Evolutionary conservation across 441 rosid species (phyloP), one percentile per base, ranked within the genome.

Genomic region (Populus hybrid): DNA sequence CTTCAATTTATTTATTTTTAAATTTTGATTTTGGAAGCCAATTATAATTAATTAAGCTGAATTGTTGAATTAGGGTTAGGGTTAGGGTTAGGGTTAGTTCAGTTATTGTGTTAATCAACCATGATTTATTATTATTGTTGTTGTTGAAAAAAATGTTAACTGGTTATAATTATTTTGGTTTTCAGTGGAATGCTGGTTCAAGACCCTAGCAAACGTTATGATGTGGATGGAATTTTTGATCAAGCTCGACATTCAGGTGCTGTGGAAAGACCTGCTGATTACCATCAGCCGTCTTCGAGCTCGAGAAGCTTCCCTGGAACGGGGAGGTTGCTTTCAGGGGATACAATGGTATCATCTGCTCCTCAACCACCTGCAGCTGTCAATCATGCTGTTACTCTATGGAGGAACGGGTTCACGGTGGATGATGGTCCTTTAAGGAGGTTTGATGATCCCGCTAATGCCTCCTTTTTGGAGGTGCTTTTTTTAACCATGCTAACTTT

Each of bases 341-440:
- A 93, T 82, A 89, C 85, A 9, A 84, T 86, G 14, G 74, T 91
- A 18, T 68, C 71, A 5, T 18, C 94, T 68, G 88, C 90, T 76
- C 90, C 88, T 76, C 98, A 85, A 76, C 91, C 85, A 2, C 95
- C 97, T 82, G 94, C 91, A 84, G 80, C 88, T 78, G 87, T 96
- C 7, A 76, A 80, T 81, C 97, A 96, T 83, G 92, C 87, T 83
- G 88, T 96, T 78, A 86, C 87, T 82, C 91, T 96, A 80, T 94
- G 98, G 99, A 85, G 88, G 79, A 90, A 94, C 83, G 98, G 99
- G 42, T 96, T 96, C 88, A 91, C 98, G 23, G 92, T 96, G 7
- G 95, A 93, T 83, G 95, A 90, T 86, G 99, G 99, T 9, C 99
- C 97, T 74, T 73, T 93, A 82, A 88, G 98, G 88, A 85, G 86